Conservation (phyloP, 768 basidiomycete species). For the Rhodotorula graminis region DNA sequence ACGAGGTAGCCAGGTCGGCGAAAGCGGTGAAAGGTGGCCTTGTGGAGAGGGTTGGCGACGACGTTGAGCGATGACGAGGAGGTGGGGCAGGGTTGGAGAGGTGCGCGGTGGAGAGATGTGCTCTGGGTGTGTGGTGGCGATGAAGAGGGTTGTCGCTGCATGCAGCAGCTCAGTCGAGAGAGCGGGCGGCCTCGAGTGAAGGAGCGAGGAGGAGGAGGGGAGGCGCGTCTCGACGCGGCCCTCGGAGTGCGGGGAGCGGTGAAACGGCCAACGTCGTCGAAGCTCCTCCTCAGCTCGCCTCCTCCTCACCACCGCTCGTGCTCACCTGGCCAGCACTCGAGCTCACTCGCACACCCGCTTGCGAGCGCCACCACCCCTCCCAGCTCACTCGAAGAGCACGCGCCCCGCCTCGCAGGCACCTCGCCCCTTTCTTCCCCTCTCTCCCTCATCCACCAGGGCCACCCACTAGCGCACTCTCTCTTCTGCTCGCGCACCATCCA, state of each 20-base stretch:
- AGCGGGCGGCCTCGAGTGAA: background rate
- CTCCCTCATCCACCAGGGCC: too few relatives aligned
- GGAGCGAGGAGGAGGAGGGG: background rate
- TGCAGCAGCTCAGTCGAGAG: background rate
- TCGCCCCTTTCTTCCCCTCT: too few relatives aligned
- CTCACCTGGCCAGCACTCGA: too few relatives aligned
- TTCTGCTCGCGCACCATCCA: background rate
- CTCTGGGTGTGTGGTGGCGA: background rate
- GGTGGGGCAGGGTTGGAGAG: too few relatives aligned
- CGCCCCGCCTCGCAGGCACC: too few relatives aligned
- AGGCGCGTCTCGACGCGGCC: background rate
- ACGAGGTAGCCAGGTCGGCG: background rate
- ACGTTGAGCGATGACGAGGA: background rate
- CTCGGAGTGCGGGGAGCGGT: too few relatives aligned
- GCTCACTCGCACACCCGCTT: too few relatives aligned
- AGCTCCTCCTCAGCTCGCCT: too few relatives aligned
- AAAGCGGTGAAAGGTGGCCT: background rate
- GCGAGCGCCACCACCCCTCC: too few relatives aligned
- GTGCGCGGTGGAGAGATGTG: background rate
- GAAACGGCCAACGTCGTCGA: too few relatives aligned
- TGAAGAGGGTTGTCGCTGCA: background rate
- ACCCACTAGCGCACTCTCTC: background rate
- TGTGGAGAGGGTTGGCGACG: background rate
- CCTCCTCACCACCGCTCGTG: too few relatives aligned
- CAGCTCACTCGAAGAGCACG: too few relatives aligned